Evolutionary conservation across 106 monocot species (phyloP).

Genomic region (Allium cepa): DNA sequence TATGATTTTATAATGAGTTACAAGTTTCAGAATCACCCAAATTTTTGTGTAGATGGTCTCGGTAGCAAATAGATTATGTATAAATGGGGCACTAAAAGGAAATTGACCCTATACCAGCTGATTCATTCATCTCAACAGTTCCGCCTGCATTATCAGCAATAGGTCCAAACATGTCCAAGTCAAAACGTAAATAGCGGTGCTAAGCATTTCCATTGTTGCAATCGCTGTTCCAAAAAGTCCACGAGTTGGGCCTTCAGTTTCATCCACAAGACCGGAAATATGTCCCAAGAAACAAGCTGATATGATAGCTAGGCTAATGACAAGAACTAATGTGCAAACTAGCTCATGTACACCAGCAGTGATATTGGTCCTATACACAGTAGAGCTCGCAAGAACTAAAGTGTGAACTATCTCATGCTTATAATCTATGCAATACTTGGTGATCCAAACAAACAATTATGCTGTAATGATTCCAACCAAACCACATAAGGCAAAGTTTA

Average conservation of each 20-base stretch:
- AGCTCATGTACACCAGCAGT: constrained; percentile 94
- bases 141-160: constrained; percentile 99
- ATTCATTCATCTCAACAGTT: constrained; percentile 98
- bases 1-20: too few relatives aligned
- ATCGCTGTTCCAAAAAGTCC: constrained; percentile 97
- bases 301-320: constrained; percentile 86
- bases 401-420: constrained; percentile 77
- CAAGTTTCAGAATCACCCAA: too few relatives aligned
- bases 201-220: constrained; percentile 99
- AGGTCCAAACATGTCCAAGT: constrained; percentile 99
- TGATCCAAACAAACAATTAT: constrained; percentile 83
- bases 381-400: constrained; percentile 82
- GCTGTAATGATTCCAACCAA: constrained; percentile 95
- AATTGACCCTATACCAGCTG: constrained; percentile 53
- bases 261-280: constrained; percentile 84
- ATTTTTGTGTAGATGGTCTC: too few relatives aligned
- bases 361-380: constrained; percentile 91
- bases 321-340: too few relatives aligned
- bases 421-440: constrained; percentile 99
- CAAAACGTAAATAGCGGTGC: constrained; percentile 93
- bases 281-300: constrained; percentile 87
- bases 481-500: constrained; percentile 89
- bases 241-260: constrained; percentile 65
- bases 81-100: background rate
- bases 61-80: too few relatives aligned